Percentiles rank a stretch among this genome's conserved stretches.
These are phyloP conservation scores for Xylaria sp. DNA, from an alignment of 2,329 filamentous ascomycete genomes.

Conservation along the genomic window DNA sequence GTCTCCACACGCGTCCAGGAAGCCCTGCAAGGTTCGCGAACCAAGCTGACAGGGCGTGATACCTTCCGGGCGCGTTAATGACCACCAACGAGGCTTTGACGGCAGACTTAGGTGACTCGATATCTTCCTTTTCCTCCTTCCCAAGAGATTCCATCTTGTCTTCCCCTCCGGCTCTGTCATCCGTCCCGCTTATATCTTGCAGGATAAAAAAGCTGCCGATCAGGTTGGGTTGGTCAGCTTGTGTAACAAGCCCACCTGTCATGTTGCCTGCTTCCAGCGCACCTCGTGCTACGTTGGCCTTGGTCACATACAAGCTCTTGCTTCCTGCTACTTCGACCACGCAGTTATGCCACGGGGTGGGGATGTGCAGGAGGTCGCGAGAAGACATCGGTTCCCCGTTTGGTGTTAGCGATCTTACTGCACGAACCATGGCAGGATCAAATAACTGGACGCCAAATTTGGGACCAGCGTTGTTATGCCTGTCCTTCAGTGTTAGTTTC, in stretches of 20 bases:
- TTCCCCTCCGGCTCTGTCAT: not conserved
- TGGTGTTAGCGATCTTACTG: constrained; percentile 21
- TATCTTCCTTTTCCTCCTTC: not conserved
- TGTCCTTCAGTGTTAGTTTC: constrained; percentile 7
- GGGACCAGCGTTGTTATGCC: constrained; percentile 43
- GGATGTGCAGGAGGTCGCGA: constrained; percentile 37
- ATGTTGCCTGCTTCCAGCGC: constrained; percentile 16
- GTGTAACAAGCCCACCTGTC: constrained; percentile 11
- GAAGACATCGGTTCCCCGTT: constrained; percentile 9
- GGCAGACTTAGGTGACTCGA: constrained; percentile 1
- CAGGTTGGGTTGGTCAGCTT: not conserved
- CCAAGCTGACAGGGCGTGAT: constrained; percentile 1
- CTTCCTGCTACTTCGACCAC: constrained; percentile 33
- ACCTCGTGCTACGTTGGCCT: constrained; percentile 23
- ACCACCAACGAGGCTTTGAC: constrained; percentile 8
- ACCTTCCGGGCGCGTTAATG: not conserved
- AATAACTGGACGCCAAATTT: constrained; percentile 46
- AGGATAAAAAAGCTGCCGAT: not conserved
- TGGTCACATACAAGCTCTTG: constrained; percentile 20
- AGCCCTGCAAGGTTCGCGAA: constrained; percentile 7
- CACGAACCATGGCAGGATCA: constrained; percentile 35
- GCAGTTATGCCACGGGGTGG: constrained; percentile 48
- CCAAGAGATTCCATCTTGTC: too few species aligned
- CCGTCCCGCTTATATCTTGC: not conserved
- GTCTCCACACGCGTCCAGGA: constrained; percentile 4